Evolutionary conservation across 495 filamentous ascomycete genomes (phyloP).

Genomic region (Friedmanniomyces simplex): DNA sequence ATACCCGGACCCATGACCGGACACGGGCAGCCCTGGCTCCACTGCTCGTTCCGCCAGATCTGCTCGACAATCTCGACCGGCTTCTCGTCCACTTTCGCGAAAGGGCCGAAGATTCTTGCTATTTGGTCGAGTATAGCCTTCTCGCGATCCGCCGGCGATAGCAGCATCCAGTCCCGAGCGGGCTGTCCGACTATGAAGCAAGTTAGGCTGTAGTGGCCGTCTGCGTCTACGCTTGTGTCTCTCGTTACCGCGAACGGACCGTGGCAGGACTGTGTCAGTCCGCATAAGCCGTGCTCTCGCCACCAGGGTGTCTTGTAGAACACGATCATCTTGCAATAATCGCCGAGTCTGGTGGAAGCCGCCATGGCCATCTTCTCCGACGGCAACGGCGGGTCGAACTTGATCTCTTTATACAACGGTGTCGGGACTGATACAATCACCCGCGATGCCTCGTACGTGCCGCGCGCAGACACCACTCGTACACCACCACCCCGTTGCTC

Average conservation of each 20-base stretch:
- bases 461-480: conserved; percentile 4
- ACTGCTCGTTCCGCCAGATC: conserved; percentile 21
- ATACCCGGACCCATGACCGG: conserved; percentile 14
- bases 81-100: conserved; percentile 8
- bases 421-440: conserved; percentile 22
- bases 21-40: conserved; percentile 17
- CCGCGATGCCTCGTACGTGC: conserved; percentile 2
- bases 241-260: conserved; percentile 20
- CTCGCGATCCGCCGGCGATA: not conserved
- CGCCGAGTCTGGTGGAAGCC: conserved; percentile 14
- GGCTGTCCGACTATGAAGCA: conserved; percentile 20
- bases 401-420: conserved; percentile 12
- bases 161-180: conserved; percentile 12
- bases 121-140: conserved; percentile 12
- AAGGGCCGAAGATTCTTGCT: conserved; percentile 11
- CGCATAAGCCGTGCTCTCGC: conserved; percentile 18
- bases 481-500: conserved; percentile 1
- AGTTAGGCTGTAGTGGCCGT: conserved; percentile 18
- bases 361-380: conserved; percentile 9
- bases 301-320: conserved; percentile 21
- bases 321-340: conserved; percentile 21
- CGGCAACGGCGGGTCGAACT: conserved; percentile 19
- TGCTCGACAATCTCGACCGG: conserved; percentile 18
- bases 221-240: conserved; percentile 19
- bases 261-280: conserved; percentile 13